Base-by-base conservation (phyloP, 805 yeast species). In the Myxozyma monticola region DNA sequence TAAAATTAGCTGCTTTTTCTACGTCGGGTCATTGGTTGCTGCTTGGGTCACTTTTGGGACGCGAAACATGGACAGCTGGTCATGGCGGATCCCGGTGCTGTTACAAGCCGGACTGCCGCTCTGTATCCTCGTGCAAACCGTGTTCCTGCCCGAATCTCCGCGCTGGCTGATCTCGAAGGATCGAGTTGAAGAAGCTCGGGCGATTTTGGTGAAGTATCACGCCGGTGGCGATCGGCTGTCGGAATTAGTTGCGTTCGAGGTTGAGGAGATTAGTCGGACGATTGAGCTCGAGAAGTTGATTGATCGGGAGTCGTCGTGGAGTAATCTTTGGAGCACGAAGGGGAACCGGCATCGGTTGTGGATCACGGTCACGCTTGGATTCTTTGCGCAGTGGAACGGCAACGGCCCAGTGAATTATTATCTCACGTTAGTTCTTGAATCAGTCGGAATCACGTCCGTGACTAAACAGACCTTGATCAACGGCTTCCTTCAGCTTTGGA, bases 151-250 rank as follows among this genome's bases (percentile, higher is more conserved):
- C 80, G 85, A 37, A 69, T 80, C 85, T 37, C 95, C 95, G 30
- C 75, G 95, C 61, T 87, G 71, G 69, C 77, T 70, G 54, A 83
- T 86, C 20, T 78, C 77, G 38, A 78, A 79, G 56, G 78, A 77
- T 56, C 67, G 76, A 22, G 62, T 77, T 45, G 81, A 76, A 15
- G 73, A 76, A 44, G 91, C 90, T 1, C 70, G 78, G 24, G 62
- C 69, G 28, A 68, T 68, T 29, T 59, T 77, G 53, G 62, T 70
- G 4, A 69, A 65, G 45, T 62, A 63, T 57, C 76, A 76, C 61
- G 74, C 71, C 49, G 76, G 75, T 46, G 65, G 70, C 46, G 68
- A 68, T 25, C 59, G 59, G 15, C 68, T 67, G 42, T 57, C 56
- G 25, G 60, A 49, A 6, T 48, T 72, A 43, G 67, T 71, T 54